phyloP scores from a whole-genome alignment of 768 basidiomycete genomes.

The Naganishia friedmannii region DNA sequence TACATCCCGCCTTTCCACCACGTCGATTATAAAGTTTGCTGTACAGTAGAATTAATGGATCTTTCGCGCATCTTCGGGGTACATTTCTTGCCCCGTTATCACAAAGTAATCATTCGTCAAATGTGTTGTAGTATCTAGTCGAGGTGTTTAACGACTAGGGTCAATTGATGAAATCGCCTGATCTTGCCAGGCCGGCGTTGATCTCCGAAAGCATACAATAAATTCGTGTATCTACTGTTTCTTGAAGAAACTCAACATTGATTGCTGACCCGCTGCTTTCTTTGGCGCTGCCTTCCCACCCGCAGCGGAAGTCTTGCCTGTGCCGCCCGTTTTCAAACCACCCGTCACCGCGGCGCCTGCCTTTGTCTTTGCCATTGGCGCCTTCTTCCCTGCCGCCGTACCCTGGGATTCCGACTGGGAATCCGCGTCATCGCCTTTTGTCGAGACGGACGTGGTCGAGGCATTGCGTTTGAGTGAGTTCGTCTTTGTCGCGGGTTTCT shows the following conservation, averaged over 20 bases:
- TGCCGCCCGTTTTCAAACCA: slow-evolving; percentile 10
- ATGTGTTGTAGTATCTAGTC: neutral
- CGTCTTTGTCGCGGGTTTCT: neutral
- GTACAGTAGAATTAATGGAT: slow-evolving; percentile 2
- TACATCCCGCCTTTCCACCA: neutral
- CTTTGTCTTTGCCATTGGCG: slow-evolving; percentile 19
- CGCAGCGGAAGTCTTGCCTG: slow-evolving; percentile 3
- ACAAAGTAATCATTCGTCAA: slow-evolving; percentile 5
- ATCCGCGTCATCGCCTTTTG: slow-evolving; percentile 17
- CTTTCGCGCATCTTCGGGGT: neutral
- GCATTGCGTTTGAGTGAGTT: slow-evolving; percentile 16
- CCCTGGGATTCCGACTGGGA: slow-evolving; percentile 6
- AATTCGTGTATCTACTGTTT: slow-evolving; percentile 3
- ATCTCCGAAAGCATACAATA: neutral
- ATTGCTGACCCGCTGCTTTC: slow-evolving; percentile 20
- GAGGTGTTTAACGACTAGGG: neutral
- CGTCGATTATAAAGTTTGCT: slow-evolving; percentile 4
- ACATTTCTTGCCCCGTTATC: neutral
- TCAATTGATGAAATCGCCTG: neutral
- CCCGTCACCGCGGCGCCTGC: neutral
- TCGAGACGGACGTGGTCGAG: slow-evolving; percentile 20
- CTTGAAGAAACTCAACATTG: slow-evolving; percentile 26
- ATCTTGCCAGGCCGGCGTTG: neutral
- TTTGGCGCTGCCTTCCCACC: slow-evolving; percentile 17
- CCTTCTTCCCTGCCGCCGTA: slow-evolving; percentile 1